Percentiles rank a stretch among this genome's conserved stretches.
phyloP scores from a whole-genome alignment of 129 eudicot genomes.

The Heracleum sosnowskyi region DNA sequence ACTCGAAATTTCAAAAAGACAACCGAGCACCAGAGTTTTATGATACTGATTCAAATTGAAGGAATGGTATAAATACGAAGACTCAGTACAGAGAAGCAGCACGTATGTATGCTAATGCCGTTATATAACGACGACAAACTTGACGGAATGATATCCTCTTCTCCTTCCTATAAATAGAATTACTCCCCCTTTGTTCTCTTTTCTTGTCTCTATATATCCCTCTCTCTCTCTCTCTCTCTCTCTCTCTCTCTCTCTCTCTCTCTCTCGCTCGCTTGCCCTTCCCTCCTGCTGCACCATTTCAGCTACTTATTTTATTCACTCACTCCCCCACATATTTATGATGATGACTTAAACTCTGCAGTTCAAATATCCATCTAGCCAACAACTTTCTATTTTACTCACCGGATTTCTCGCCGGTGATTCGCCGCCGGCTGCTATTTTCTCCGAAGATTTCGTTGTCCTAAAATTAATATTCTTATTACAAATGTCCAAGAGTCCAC shows the following conservation, averaged over 20 bases:
- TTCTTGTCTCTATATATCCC: not conserved
- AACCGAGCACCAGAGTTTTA: too few relatives aligned
- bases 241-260: not conserved
- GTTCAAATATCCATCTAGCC: not conserved
- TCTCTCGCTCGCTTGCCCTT: too few relatives aligned
- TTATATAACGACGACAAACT: not conserved
- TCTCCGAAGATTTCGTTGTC: not conserved
- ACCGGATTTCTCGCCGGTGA: slow-evolving; percentile 22
- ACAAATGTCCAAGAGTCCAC: not conserved
- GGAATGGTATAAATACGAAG: not conserved
- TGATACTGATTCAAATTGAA: too few relatives aligned
- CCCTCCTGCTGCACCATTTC: not conserved
- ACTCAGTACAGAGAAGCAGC: not conserved
- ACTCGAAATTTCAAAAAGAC: too few relatives aligned
- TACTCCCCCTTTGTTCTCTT: not conserved
- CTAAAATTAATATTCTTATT: not conserved
- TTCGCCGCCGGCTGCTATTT: slow-evolving; percentile 11
- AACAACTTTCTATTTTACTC: not conserved
- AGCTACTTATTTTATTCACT: not conserved
- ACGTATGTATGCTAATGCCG: not conserved
- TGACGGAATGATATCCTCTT: not conserved
- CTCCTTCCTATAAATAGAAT: not conserved
- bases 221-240: not conserved
- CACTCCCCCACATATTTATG: not conserved
- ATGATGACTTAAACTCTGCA: not conserved